These are phyloP conservation scores for Aureobasidium pullulans DNA, from an alignment of 2,329 filamentous ascomycete species.

Conservation along the genomic window DNA sequence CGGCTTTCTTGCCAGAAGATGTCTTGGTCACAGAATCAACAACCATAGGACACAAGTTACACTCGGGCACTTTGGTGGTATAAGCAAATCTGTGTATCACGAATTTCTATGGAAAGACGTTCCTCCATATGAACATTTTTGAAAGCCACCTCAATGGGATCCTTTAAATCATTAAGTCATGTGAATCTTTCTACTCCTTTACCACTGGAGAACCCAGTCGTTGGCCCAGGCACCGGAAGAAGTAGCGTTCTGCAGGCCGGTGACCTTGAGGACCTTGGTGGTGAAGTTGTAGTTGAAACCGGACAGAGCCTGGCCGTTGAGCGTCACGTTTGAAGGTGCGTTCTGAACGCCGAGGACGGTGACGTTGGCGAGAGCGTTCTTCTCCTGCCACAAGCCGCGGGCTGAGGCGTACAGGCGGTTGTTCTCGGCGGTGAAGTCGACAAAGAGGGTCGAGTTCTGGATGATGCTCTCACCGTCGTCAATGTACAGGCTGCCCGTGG, in stretches of 20 bases:
- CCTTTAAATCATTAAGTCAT: background rate
- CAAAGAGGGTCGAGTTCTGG: constrained; percentile 48
- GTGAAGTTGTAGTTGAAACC: constrained; percentile 44
- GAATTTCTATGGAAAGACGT: background rate
- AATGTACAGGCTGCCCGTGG: constrained; percentile 58
- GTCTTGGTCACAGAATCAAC: too few species aligned
- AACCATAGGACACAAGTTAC: too few species aligned
- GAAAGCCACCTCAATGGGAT: background rate
- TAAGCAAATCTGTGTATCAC: background rate
- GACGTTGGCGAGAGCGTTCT: constrained; percentile 53
- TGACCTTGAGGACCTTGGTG: constrained; percentile 44
- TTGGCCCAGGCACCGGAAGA: constrained; percentile 47
- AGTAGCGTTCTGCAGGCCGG: constrained; percentile 43
- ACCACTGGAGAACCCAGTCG: constrained; percentile 53
- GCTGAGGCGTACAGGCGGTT: constrained; percentile 44
- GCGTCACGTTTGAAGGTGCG: constrained; percentile 36
- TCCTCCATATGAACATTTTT: background rate
- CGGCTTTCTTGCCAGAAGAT: too few species aligned
- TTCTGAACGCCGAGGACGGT: constrained; percentile 52
- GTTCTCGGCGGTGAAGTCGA: constrained; percentile 44
- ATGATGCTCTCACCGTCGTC: constrained; percentile 66
- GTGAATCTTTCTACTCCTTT: background rate
- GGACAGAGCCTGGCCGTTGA: constrained; percentile 41
- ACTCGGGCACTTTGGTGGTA: background rate
- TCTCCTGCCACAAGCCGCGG: constrained; percentile 48